Evolutionary conservation across 345 rosid genomes (phyloP).

Genomic region (Eutrema japonicum): DNA sequence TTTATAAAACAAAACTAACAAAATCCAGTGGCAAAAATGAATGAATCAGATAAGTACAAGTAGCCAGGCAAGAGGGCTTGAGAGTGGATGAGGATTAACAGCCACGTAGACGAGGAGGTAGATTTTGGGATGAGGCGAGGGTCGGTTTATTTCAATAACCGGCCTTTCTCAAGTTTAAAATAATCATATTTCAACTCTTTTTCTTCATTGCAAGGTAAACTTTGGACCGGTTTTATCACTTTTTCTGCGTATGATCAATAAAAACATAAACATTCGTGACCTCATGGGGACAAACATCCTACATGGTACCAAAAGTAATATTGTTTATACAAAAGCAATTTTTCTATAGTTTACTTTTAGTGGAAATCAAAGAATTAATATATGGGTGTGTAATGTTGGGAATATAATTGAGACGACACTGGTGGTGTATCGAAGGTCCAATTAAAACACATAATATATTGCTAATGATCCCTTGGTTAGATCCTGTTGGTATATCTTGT

Average conservation of each 20-base stretch:
- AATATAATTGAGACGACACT: conserved; percentile 6
- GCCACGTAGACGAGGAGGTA: conserved; percentile 40
- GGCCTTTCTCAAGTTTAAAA: conserved; percentile 33
- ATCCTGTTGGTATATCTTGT: conserved; percentile 33
- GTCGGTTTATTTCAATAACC: conserved; percentile 46
- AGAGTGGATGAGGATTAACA: conserved; percentile 34
- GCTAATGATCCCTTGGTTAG: conserved; percentile 32
- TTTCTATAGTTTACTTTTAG: conserved; percentile 16
- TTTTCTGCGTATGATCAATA: conserved; percentile 39
- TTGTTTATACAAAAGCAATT: conserved; percentile 18
- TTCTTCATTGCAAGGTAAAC: conserved; percentile 8
- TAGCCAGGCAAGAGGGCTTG: conserved; percentile 33
- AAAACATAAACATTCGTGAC: conserved; percentile 22
- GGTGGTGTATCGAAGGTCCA: conserved; percentile 3
- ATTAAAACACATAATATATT: conserved; percentile 26
- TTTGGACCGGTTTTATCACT: conserved; percentile 23
- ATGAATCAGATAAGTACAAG: conserved; percentile 23
- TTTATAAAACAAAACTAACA: background rate
- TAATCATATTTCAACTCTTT: conserved; percentile 20
- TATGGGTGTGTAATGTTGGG: background rate
- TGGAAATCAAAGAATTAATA: background rate
- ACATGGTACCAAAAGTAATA: conserved; percentile 31
- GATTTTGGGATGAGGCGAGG: conserved; percentile 44
- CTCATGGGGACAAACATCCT: conserved; percentile 24
- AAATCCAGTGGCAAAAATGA: conserved; percentile 33